Base-by-base conservation (phyloP, 371 early-diverging fungal species). In the Mortierella sp. region DNA sequence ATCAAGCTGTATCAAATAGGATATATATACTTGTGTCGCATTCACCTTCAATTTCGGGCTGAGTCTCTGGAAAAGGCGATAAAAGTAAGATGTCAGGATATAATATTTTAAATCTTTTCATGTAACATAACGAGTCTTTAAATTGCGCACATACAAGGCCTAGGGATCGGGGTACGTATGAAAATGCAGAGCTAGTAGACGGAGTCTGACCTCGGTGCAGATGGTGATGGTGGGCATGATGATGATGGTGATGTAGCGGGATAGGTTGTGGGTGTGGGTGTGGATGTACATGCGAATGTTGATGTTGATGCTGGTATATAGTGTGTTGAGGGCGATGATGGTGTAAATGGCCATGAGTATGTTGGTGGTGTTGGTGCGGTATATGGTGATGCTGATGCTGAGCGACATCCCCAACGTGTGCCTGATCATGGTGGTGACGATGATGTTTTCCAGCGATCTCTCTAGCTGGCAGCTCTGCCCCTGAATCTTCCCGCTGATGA, bases 21-120 rank as follows among this genome's bases (percentile, higher is more conserved):
- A 75, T 45, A 80, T 80, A 55, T 80, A 80, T 32, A 80, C 75
- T 22, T 80, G 81, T 0, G 81, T 80, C 17, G 81, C 81, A 32
- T 80, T 80, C 45, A 80, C 81, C 45, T 80, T 80, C 45, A 80
- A 35, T 23, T 61, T 67, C 3, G 81, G 81, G 34, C 75, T 75
- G 47, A 80, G 75, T 29, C 68, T 73, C 79, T 79, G 51, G 23
- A 8, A 32, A 23, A 49, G n/a, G 9, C 42, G 10, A 22, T 0
- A 37, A n/a, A 26, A 28, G 34, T 5, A 10, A 28, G 28, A 32
- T 43, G n/a, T 34, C 22, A 57, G 45, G 3, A 13, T 26, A 26
- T 40, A 31, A 8, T 7, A n/a, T 26, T 19, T 3, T 7, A 28
- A 13, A 17, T 10, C 12, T 47, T 12, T 54, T 23, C 3, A 32